These are phyloP conservation scores for Aspergillus persii DNA, from an alignment of 2,329 filamentous ascomycete species.

Conservation along the genomic window DNA sequence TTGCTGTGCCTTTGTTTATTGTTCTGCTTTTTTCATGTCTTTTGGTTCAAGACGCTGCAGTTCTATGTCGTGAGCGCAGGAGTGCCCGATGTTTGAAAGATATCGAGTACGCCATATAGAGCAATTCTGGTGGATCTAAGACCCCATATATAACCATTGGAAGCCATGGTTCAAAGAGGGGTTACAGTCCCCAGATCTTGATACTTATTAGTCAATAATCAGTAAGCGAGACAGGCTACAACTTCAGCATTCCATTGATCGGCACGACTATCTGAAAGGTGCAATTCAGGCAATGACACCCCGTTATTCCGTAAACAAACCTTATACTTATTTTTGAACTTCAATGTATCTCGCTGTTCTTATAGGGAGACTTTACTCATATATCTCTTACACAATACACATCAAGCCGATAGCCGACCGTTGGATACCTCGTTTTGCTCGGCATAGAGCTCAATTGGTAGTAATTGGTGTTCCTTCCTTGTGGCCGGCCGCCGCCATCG, in stretches of 20 bases:
- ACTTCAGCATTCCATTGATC: background rate
- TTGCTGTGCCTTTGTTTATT: background rate
- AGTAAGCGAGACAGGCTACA: too few relatives aligned
- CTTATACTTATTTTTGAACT: background rate
- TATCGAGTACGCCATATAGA: background rate
- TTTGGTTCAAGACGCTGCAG: background rate
- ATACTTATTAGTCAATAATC: too few relatives aligned
- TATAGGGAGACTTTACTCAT: too few relatives aligned
- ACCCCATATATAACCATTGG: too few relatives aligned
- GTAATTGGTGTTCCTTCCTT: background rate
- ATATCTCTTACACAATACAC: background rate
- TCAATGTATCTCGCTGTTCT: too few relatives aligned
- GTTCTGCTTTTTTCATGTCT: background rate
- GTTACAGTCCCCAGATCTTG: background rate
- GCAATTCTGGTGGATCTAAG: background rate
- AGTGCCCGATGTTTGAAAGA: background rate
- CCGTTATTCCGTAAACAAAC: background rate
- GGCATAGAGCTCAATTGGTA: background rate
- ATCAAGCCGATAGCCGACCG: background rate
- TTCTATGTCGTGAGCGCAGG: background rate
- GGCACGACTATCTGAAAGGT: background rate
- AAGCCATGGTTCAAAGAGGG: background rate
- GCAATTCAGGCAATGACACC: background rate
- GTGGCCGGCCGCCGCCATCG: background rate
- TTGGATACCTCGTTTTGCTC: background rate